Evolutionary conservation across 106 monocot genomes (phyloP).

Genomic region (Dioscorea zingiberensis): DNA sequence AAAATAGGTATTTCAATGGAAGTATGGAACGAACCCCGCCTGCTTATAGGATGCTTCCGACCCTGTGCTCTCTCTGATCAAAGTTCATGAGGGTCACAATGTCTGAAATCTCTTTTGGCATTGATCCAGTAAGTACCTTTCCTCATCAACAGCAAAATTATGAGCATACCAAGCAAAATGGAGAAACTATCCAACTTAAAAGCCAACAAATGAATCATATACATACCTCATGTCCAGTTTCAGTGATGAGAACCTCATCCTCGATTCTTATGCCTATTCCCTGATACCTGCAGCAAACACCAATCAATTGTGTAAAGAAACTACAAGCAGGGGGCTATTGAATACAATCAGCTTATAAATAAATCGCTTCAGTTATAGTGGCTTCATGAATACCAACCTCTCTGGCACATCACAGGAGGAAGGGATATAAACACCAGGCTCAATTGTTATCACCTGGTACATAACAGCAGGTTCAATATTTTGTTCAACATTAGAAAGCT

Average conservation of each 20-base stretch:
- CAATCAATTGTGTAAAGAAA: neutral
- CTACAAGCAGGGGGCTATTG: no score
- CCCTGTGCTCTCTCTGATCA: neutral
- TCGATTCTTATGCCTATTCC: slow-evolving; percentile 93
- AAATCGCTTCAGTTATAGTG: no score
- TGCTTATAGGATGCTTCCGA: neutral
- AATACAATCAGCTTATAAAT: no score
- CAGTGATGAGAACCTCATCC: slow-evolving; percentile 95
- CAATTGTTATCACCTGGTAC: slow-evolving; percentile 88
- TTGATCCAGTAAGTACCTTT: slow-evolving; percentile 67
- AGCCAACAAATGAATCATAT: neutral
- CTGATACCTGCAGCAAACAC: slow-evolving; percentile 28
- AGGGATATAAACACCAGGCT: slow-evolving; percentile 88
- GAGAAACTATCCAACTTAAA: no score
- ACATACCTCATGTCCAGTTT: slow-evolving; percentile 79
- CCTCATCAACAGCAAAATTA: neutral
- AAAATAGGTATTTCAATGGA: no score
- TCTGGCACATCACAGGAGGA: slow-evolving; percentile 46
- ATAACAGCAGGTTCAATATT: no score
- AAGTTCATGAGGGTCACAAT: slow-evolving; percentile 45
- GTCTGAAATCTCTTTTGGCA: slow-evolving; percentile 69
- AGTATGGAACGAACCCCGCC: no score
- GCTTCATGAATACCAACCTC: slow-evolving; percentile 23
- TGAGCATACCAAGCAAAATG: neutral
- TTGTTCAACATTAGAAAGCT: no score